Conservation (phyloP, 129 eudicot genomes). For the Scalesia atractyloides region DNA sequence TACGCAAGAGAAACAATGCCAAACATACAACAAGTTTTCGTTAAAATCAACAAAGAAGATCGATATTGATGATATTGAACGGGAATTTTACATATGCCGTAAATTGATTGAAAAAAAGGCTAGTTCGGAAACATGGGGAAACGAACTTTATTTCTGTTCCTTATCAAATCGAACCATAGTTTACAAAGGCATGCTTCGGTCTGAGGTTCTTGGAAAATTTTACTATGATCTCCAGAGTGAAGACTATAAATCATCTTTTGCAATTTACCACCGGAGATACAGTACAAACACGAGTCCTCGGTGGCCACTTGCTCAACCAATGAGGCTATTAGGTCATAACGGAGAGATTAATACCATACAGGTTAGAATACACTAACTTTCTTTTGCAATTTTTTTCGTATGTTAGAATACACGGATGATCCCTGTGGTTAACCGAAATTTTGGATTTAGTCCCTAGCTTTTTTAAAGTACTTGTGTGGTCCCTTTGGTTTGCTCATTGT, state of each 20-base stretch:
- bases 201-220: conserved; percentile 91
- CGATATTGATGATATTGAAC: conserved; percentile 81
- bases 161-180: conserved; percentile 92
- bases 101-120: conserved; percentile 83
- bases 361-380: conserved; percentile 45
- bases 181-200: conserved; percentile 97
- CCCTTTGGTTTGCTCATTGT: no score
- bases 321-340: conserved; percentile 99
- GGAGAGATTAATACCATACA: conserved; percentile 99
- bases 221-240: conserved; percentile 80
- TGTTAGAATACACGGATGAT: background rate
- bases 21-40: conserved; percentile 91
- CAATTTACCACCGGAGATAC: conserved; percentile 93
- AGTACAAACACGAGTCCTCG: conserved; percentile 99
- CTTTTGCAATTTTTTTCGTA: background rate
- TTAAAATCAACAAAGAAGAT: conserved; percentile 72
- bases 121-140: conserved; percentile 80
- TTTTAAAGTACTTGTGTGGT: no score
- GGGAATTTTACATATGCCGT: conserved; percentile 89
- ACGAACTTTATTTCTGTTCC: conserved; percentile 89
- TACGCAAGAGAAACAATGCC: conserved; percentile 95
- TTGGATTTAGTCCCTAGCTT: no score
- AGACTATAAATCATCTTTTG: conserved; percentile 79
- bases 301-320: conserved; percentile 99
- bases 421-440: no score